Percentiles rank a stretch among this genome's conserved stretches.
These are phyloP conservation scores for Sordariomycetes sp. DNA, from an alignment of 2,329 filamentous ascomycete genomes.

Conservation along the genomic window DNA sequence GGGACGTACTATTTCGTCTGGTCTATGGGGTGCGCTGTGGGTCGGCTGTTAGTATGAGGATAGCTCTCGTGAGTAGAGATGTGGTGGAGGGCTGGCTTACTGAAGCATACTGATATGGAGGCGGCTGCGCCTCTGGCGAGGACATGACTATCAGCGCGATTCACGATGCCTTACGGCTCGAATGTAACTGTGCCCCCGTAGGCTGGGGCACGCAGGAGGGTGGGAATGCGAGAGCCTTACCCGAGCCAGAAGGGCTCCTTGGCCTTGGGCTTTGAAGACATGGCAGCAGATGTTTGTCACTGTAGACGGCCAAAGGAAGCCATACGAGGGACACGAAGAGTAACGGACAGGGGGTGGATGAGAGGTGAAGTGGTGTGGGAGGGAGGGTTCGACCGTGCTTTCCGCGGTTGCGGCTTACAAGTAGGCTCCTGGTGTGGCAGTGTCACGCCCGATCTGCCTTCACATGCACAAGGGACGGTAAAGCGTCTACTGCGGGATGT, in stretches of 20 bases:
- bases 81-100: conserved; percentile 12
- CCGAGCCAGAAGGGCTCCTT: conserved; percentile 31
- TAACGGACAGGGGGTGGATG: neutral
- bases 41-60: neutral
- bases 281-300: neutral
- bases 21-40: conserved; percentile 26
- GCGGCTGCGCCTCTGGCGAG: conserved; percentile 24
- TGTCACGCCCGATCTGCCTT: no score
- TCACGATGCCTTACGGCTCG: neutral
- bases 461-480: no score
- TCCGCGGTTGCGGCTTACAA: no score
- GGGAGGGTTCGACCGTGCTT: no score
- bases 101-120: conserved; percentile 30
- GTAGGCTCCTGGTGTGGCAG: no score
- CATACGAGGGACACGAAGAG: neutral
- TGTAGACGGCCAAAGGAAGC: neutral
- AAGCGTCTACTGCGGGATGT: no score
- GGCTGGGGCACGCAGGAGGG: neutral
- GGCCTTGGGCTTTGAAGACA: conserved; percentile 9
- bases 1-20: conserved; percentile 27
- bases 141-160: neutral
- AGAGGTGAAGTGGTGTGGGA: neutral
- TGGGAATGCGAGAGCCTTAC: conserved; percentile 12
- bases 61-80: neutral
- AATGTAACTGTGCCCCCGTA: neutral